Evolutionary conservation across 768 basidiomycete genomes (phyloP), one percentile per base, ranked within the genome.

Genomic region (Serendipita sp.): DNA sequence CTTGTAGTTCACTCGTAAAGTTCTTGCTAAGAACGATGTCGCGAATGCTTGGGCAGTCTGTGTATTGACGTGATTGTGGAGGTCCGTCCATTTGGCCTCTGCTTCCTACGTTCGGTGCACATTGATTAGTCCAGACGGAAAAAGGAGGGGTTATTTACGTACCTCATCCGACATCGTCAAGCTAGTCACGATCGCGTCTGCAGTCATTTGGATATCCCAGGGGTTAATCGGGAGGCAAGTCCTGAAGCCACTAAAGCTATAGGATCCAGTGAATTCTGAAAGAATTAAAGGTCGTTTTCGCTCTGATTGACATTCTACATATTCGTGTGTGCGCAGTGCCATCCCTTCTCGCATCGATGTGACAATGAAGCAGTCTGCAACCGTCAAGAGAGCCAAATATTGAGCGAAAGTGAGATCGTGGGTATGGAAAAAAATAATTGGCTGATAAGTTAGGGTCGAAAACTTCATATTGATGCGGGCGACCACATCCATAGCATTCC

Each of bases 41-140:
- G 86, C 85, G 72, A 91, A 93, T 0, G 86, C 79, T 70, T 93
- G 91, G 0, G 91, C 89, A 0, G 87, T 91, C 71, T 93, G 91
- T 0, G 88, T 88, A 11, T 83, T 83, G 62, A 93, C 91, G 68
- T 93, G 91, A 67, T 81, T 83, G 72, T 92, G 88, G 0, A 93
- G 77, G 66, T 93, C 91, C 78, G 85, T 83, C 90, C 90, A 92
- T 3, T 89, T 83, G 10, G 81, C 81, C 18, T 73, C 71, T 0
- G 86, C 85, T 71, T 92, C 89, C 41, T 41, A 23, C 23, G 41
- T 41, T 13, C 5, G 5, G 41, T 41, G 41, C 41, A 41, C 13
- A 13, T 41, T 23, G 23, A 41, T 41, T 41, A 41, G 41, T 41
- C 41, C 23, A 23, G 23, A 41, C 41, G 13, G 41, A 7, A 41